Conservation (phyloP, 2,329 filamentous ascomycete species). For the Verticillium nonalfalfae region DNA sequence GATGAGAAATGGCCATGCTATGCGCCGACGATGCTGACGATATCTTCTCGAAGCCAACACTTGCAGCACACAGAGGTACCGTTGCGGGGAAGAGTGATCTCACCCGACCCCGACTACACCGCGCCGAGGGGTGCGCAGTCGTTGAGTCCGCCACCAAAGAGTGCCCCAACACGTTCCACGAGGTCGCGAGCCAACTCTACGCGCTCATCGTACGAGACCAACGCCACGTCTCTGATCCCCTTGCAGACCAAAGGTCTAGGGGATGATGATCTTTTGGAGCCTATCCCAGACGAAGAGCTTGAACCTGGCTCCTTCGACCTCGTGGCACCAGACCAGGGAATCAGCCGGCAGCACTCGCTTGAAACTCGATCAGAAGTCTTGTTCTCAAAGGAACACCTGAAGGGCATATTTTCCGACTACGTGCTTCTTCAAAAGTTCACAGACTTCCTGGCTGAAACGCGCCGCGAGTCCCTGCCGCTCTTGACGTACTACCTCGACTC, state of each 20-base stretch:
- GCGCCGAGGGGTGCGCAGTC: slow-evolving; percentile 11
- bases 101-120: slow-evolving; percentile 5
- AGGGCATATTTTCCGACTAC: slow-evolving; percentile 58
- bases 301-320: slow-evolving; percentile 30
- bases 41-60: not conserved
- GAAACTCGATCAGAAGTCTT: slow-evolving; percentile 60
- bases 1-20: not conserved
- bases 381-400: slow-evolving; percentile 60
- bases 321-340: slow-evolving; percentile 15
- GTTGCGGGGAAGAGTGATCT: slow-evolving; percentile 3
- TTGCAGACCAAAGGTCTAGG: slow-evolving; percentile 15
- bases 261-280: slow-evolving; percentile 24
- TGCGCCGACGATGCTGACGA: not conserved
- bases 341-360: slow-evolving; percentile 37
- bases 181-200: slow-evolving; percentile 19
- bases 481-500: slow-evolving; percentile 68
- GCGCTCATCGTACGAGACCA: slow-evolving; percentile 19
- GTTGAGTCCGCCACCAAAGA: slow-evolving; percentile 16
- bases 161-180: slow-evolving; percentile 18
- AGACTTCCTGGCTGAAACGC: slow-evolving; percentile 53
- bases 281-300: slow-evolving; percentile 27
- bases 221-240: slow-evolving; percentile 12
- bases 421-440: slow-evolving; percentile 59
- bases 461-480: slow-evolving; percentile 57
- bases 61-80: not conserved